Percentiles rank a stretch among this genome's conserved stretches.
phyloP scores from a whole-genome alignment of 805 yeast species.

The Ogataea angusta region DNA sequence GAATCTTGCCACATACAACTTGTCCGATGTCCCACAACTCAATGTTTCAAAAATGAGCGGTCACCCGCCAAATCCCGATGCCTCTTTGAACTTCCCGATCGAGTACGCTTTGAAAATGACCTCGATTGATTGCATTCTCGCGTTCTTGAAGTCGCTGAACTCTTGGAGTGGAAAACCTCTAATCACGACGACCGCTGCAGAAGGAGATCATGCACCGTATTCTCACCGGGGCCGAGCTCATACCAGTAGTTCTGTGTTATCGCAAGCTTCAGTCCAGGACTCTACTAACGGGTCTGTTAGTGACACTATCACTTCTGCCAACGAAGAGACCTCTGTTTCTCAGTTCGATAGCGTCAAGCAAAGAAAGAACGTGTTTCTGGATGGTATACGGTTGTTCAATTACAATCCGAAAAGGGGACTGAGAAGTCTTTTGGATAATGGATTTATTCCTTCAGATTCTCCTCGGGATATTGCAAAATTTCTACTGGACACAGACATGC shows the following conservation, averaged over 20 bases:
- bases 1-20: slow-evolving; percentile 70
- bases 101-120: slow-evolving; percentile 84
- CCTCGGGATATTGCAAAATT: slow-evolving; percentile 75
- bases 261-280: slow-evolving; percentile 21
- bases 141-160: slow-evolving; percentile 74
- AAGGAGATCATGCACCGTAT: slow-evolving; percentile 1
- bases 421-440: slow-evolving; percentile 53
- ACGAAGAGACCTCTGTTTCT: slow-evolving; percentile 35
- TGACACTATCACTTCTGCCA: slow-evolving; percentile 12
- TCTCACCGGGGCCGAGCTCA: slow-evolving; percentile 16
- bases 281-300: slow-evolving; percentile 21
- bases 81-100: slow-evolving; percentile 56
- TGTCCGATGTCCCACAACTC: slow-evolving; percentile 69
- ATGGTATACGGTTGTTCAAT: slow-evolving; percentile 77
- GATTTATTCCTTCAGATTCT: slow-evolving; percentile 57
- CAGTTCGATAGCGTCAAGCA: slow-evolving; percentile 85
- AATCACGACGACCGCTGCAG: slow-evolving; percentile 1
- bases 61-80: slow-evolving; percentile 52
- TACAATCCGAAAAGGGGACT: slow-evolving; percentile 83
- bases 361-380: slow-evolving; percentile 75
- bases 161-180: slow-evolving; percentile 75
- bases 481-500: slow-evolving; percentile 60
- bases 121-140: slow-evolving; percentile 75
- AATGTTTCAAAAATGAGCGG: slow-evolving; percentile 65
- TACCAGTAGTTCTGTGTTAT: slow-evolving; percentile 26